Conservation (phyloP, 306 rosid genomes). For the Ammopiptanthus mongolicus region DNA sequence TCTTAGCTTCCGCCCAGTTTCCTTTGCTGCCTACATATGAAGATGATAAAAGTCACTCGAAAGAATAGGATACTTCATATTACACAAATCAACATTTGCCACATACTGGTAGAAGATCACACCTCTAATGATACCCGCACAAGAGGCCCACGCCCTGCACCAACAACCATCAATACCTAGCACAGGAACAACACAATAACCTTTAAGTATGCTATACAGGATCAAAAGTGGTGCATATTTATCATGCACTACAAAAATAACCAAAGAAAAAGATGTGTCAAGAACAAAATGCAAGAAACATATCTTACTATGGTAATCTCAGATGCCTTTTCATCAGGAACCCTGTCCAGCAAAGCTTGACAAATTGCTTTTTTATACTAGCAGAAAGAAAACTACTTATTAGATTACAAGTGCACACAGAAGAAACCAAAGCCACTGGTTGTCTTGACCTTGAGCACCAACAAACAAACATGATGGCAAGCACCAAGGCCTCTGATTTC, state of each 20-base stretch:
- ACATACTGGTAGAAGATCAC: neutral
- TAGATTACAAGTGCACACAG: neutral
- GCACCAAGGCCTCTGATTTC: neutral
- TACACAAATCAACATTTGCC: neutral
- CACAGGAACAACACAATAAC: constrained; percentile 13
- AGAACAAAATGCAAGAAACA: neutral
- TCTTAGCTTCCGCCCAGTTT: constrained; percentile 57
- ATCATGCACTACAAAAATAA: neutral
- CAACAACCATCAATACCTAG: constrained; percentile 97
- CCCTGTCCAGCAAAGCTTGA: constrained; percentile 77
- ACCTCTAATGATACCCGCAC: constrained; percentile 92
- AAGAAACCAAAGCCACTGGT: neutral
- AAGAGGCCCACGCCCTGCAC: constrained; percentile 99
- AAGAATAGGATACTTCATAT: neutral
- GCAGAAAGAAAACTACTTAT: constrained; percentile 1
- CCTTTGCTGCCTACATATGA: constrained; percentile 60
- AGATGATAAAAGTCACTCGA: neutral
- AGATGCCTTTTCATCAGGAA: constrained; percentile 73
- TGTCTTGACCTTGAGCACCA: neutral
- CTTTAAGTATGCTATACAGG: neutral
- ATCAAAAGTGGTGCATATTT: neutral
- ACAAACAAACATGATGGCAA: neutral
- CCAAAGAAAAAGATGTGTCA: neutral
- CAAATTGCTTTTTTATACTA: constrained; percentile 82
- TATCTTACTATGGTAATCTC: constrained; percentile 48